Conservation (phyloP, 2,329 filamentous ascomycete genomes). For the Dactylellina cionopaga region DNA sequence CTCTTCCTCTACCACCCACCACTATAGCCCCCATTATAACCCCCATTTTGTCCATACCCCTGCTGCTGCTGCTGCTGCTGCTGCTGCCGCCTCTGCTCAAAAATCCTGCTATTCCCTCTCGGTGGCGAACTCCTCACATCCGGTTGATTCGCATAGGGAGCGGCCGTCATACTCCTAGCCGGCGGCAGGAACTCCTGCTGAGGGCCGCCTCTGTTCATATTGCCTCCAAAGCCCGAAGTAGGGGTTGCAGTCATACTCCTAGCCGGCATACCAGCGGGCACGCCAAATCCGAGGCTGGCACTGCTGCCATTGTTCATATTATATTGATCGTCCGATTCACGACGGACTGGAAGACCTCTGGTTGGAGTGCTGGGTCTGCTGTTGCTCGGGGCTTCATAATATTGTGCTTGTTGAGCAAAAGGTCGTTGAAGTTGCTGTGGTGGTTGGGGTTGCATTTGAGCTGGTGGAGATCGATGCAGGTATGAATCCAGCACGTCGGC, state of each 20-base stretch:
- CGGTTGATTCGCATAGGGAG: constrained; percentile 26
- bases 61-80: constrained; percentile 1
- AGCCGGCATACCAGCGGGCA: constrained; percentile 2
- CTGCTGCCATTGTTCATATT: constrained; percentile 26
- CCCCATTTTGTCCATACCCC: constrained; percentile 9
- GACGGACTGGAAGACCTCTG: constrained; percentile 32
- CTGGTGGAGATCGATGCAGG: constrained; percentile 20
- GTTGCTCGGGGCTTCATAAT: no score
- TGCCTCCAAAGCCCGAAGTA: constrained; percentile 7
- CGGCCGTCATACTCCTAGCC: constrained; percentile 29
- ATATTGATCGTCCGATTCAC: constrained; percentile 27
- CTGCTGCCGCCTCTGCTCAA: constrained; percentile 20
- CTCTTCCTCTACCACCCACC: constrained; percentile 32
- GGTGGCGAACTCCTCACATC: constrained; percentile 22
- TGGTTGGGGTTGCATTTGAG: constrained; percentile 22
- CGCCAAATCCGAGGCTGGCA: not conserved
- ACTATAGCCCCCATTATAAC: constrained; percentile 21
- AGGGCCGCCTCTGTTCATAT: not conserved
- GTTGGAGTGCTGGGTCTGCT: constrained; percentile 38
- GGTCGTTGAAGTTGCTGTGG: constrained; percentile 36
- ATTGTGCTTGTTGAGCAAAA: constrained; percentile 30
- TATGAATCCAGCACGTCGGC: constrained; percentile 48
- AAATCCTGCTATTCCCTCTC: constrained; percentile 35
- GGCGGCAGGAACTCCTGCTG: constrained; percentile 5
- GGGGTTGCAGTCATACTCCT: constrained; percentile 39